Base-by-base conservation (phyloP, 192 early-diverging fungal genomes). In the Backusella psychrophila region DNA sequence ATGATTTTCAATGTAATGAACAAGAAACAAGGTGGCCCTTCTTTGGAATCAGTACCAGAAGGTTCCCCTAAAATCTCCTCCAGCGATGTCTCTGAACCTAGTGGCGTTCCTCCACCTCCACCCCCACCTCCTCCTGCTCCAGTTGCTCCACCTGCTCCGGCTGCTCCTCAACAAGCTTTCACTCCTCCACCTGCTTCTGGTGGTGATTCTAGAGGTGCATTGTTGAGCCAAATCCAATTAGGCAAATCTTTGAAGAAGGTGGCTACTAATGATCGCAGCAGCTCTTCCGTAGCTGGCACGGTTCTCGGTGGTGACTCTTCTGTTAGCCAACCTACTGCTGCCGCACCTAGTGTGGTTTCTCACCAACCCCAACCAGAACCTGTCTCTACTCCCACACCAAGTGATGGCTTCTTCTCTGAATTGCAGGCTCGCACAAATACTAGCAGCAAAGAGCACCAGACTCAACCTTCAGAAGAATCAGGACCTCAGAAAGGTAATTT, bases 221-320 rank as follows among this genome's bases (percentile, higher is more conserved):
- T 95, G 21, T 80, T 95, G 70, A 79, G 85, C 72, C 92, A 95
- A 78, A 95, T 95, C 75, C 91, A 92, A 76, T 59, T 82, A 70
- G 93, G 93, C 4, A 82, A 78, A 35, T 80, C 71, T 42, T 84
- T 95, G n/a, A 90, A 86, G 41, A 89, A 90, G 78, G 73, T 90
- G 1, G 77, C 84, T 26, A 93, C 91, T 0, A 89, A 89, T 71
- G 93, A 95, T 79, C 89, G 88, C 36, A 90, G 89, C 21, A 65
- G 41, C 3, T 82, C 88, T 11, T 72, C 75, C 59, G 78, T 82
- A 35, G 73, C 81, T 72, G 83, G 83, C 7, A 76, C 75, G 4
- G 83, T 90, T 46, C 3, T 72, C 19, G 49, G 4, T 36, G 46
- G n/a, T 52, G 29, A 26, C 1, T 11, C n/a, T n/a, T 19, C 46